Percentiles rank a stretch among this genome's conserved stretches.
Evolutionary conservation across 805 yeast genomes (phyloP).

Genomic region (Pichia nakasei): DNA sequence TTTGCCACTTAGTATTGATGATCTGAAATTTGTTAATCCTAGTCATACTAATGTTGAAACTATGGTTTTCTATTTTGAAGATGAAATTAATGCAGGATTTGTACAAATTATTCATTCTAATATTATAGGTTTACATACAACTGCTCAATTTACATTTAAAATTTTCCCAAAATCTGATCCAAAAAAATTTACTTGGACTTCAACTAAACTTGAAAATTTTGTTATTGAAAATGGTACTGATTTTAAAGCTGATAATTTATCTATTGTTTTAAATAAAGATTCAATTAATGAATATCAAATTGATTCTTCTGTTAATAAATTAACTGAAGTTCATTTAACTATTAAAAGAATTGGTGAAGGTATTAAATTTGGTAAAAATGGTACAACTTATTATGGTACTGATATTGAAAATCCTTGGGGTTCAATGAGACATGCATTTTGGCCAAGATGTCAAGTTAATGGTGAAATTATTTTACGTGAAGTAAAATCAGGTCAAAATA

Average conservation of each 20-base stretch:
- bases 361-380: slow-evolving; percentile 84
- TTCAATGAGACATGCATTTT: slow-evolving; percentile 87
- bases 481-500: slow-evolving; percentile 15
- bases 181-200: slow-evolving; percentile 70
- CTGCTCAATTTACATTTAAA: slow-evolving; percentile 92
- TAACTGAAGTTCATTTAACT: slow-evolving; percentile 61
- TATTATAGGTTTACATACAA: slow-evolving; percentile 75
- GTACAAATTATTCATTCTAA: slow-evolving; percentile 94
- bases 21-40: slow-evolving; percentile 70
- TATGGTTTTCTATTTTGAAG: slow-evolving; percentile 78
- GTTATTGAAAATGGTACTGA: slow-evolving; percentile 56
- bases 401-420: slow-evolving; percentile 90
- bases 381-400: slow-evolving; percentile 80
- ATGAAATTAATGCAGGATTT: slow-evolving; percentile 66
- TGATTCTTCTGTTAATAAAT: slow-evolving; percentile 57
- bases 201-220: slow-evolving; percentile 79
- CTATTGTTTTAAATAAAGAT: slow-evolving; percentile 51
- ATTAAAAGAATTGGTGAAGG: slow-evolving; percentile 63
- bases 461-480: slow-evolving; percentile 54
- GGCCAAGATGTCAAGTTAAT: slow-evolving; percentile 77
- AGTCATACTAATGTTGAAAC: slow-evolving; percentile 89
- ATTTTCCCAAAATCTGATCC: slow-evolving; percentile 49
- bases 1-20: slow-evolving; percentile 51
- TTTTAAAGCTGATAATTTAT: slow-evolving; percentile 69
- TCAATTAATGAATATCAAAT: slow-evolving; percentile 36